Conservation (phyloP, 768 basidiomycete genomes). For the Suillus placidus region DNA sequence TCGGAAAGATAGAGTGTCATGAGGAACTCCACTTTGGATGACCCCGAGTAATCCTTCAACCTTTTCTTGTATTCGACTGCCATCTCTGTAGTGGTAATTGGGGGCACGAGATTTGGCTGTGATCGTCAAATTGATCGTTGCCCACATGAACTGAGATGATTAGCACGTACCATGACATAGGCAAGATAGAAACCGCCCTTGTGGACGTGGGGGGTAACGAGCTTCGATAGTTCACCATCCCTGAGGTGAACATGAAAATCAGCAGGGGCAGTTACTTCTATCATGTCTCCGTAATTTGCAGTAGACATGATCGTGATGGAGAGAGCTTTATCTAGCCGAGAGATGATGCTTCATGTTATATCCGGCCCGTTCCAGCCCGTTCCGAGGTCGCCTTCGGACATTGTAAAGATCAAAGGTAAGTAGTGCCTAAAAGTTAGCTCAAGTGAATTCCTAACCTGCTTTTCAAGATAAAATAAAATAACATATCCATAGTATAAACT, state of each 20-base stretch:
- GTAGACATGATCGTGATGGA: slow-evolving; percentile 28
- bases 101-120: slow-evolving; percentile 92
- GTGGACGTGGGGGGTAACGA: slow-evolving; percentile 89
- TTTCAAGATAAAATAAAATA: background rate
- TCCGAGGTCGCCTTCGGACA: background rate
- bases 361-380: background rate
- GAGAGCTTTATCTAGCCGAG: slow-evolving; percentile 24
- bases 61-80: slow-evolving; percentile 80
- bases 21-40: slow-evolving; percentile 69
- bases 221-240: slow-evolving; percentile 76
- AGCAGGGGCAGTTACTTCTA: slow-evolving; percentile 57
- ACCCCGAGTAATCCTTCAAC: slow-evolving; percentile 73
- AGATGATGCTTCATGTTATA: background rate
- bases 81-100: slow-evolving; percentile 78
- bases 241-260: slow-evolving; percentile 98
- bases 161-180: slow-evolving; percentile 86
- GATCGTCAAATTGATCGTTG: slow-evolving; percentile 17
- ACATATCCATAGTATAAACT: background rate
- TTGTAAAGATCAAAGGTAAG: too few relatives aligned
- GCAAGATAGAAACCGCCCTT: slow-evolving; percentile 89
- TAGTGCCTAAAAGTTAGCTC: too few relatives aligned
- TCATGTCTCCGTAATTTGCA: slow-evolving; percentile 10
- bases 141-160: slow-evolving; percentile 13
- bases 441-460: background rate
- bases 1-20: slow-evolving; percentile 97